Conservation (phyloP, 2,329 filamentous ascomycete species). For the Fusarium sp. region DNA sequence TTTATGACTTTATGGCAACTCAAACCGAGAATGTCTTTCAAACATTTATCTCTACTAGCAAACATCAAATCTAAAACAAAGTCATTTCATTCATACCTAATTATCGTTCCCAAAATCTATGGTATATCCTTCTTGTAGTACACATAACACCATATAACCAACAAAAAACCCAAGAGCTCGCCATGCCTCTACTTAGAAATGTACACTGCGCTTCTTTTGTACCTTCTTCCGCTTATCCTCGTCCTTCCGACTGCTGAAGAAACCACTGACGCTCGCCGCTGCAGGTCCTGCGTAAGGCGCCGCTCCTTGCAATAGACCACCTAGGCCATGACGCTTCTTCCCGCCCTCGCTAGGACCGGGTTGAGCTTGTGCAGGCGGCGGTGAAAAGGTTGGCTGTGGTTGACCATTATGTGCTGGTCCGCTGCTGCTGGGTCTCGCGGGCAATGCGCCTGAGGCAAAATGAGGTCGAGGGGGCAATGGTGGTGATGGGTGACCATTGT, state of each 20-base stretch:
- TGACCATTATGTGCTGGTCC: conserved; percentile 52
- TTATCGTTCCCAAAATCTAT: conserved; percentile 25
- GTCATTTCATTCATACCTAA: conserved; percentile 15
- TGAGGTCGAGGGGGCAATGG: conserved; percentile 51
- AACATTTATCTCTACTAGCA: not conserved
- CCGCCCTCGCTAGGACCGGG: conserved; percentile 31
- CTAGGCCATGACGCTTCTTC: conserved; percentile 46
- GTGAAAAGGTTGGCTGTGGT: conserved; percentile 37
- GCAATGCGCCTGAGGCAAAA: conserved; percentile 44
- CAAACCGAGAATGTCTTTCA: not conserved
- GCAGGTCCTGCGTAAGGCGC: conserved; percentile 53
- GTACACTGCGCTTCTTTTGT: conserved; percentile 62
- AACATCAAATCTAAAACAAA: not conserved
- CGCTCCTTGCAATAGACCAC: conserved; percentile 47
- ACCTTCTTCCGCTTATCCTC: conserved; percentile 57
- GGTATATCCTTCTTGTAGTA: conserved; percentile 43
- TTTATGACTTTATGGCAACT: not conserved
- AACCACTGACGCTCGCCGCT: conserved; percentile 60
- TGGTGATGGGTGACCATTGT: conserved; percentile 44
- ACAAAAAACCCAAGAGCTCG: not conserved
- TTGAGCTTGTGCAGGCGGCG: conserved; percentile 41
- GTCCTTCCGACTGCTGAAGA: conserved; percentile 53
- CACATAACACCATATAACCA: conserved; percentile 21
- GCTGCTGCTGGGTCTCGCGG: conserved; percentile 62
- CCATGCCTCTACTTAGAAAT: conserved; percentile 51